These are phyloP conservation scores for Lipomyces yamadae DNA, from an alignment of 805 yeast genomes.

Conservation along the genomic window DNA sequence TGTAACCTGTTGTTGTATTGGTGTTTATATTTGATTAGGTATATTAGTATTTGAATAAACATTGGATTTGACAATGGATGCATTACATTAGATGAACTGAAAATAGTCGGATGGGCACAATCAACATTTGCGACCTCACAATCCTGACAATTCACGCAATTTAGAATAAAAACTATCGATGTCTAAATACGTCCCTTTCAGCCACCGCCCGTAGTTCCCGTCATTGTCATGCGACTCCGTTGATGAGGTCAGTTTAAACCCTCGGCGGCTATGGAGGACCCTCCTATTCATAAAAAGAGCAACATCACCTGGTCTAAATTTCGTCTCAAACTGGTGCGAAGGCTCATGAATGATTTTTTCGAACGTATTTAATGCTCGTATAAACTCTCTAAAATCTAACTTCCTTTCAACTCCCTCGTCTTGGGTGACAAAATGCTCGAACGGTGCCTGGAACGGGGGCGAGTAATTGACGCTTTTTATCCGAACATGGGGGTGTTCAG, in stretches of 20 bases:
- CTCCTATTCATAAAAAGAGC: conserved; percentile 75
- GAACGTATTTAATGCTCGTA: conserved; percentile 59
- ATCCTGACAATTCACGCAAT: conserved; percentile 49
- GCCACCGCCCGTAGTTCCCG: conserved; percentile 59
- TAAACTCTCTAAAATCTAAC: conserved; percentile 51
- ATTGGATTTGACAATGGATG: not conserved
- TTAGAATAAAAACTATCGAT: conserved; percentile 72
- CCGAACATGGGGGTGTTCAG: conserved; percentile 39
- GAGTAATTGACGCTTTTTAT: conserved; percentile 71
- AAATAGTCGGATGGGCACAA: not conserved
- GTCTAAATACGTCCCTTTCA: conserved; percentile 77
- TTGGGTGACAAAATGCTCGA: conserved; percentile 49
- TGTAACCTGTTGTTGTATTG: not conserved
- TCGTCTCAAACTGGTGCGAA: conserved; percentile 58
- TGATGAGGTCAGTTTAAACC: conserved; percentile 41
- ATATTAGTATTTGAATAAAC: not conserved
- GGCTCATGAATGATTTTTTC: conserved; percentile 62
- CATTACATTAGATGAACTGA: not conserved
- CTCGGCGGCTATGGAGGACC: conserved; percentile 66
- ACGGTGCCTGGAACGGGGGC: conserved; percentile 84
- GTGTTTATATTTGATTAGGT: not conserved
- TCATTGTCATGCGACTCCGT: not conserved
- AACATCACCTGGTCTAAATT: conserved; percentile 62
- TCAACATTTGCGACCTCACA: conserved; percentile 4
- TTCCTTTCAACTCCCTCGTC: conserved; percentile 48